Evolutionary conservation across 2,329 filamentous ascomycete species (phyloP).

Genomic region (Fusarium multiceps): DNA sequence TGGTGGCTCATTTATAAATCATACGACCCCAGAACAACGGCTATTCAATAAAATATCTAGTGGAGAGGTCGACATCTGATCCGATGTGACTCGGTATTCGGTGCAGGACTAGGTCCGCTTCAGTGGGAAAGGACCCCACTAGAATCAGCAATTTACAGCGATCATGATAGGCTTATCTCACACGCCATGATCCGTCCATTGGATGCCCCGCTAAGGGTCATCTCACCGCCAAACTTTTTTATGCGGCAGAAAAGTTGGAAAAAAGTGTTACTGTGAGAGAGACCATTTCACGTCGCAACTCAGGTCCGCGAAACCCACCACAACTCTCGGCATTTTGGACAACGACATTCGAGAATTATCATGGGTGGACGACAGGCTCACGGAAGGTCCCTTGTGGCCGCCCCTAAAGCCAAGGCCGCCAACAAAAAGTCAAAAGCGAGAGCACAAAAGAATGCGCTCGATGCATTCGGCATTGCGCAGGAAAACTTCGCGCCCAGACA

Average conservation of each 20-base stretch:
- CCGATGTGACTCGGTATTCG: slow-evolving; percentile 39
- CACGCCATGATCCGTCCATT: slow-evolving; percentile 4
- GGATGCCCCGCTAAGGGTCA: slow-evolving; percentile 45
- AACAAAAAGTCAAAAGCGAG: slow-evolving; percentile 61
- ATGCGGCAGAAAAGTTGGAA: slow-evolving; percentile 45
- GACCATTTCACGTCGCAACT: slow-evolving; percentile 9
- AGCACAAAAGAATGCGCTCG: slow-evolving; percentile 62
- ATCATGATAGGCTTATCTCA: slow-evolving; percentile 49
- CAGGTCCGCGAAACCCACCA: slow-evolving; percentile 33
- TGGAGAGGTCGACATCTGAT: slow-evolving; percentile 23
- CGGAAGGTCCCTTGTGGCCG: slow-evolving; percentile 62
- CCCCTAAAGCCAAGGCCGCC: slow-evolving; percentile 46
- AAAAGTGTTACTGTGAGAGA: slow-evolving; percentile 27
- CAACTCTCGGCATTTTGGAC: slow-evolving; percentile 12
- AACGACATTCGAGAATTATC: slow-evolving; percentile 17
- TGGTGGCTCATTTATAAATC: slow-evolving; percentile 32
- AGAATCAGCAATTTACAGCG: slow-evolving; percentile 38
- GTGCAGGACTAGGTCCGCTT: slow-evolving; percentile 23
- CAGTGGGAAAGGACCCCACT: slow-evolving; percentile 13
- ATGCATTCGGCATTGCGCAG: slow-evolving; percentile 68
- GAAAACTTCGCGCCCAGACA: slow-evolving; percentile 61
- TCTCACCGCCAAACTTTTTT: slow-evolving; percentile 46
- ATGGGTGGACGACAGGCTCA: slow-evolving; percentile 71
- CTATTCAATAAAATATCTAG: slow-evolving; percentile 16
- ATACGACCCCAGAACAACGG: slow-evolving; percentile 26